phyloP scores from a whole-genome alignment of 148 eudicot genomes.

The Fagopyrum esculentum region DNA sequence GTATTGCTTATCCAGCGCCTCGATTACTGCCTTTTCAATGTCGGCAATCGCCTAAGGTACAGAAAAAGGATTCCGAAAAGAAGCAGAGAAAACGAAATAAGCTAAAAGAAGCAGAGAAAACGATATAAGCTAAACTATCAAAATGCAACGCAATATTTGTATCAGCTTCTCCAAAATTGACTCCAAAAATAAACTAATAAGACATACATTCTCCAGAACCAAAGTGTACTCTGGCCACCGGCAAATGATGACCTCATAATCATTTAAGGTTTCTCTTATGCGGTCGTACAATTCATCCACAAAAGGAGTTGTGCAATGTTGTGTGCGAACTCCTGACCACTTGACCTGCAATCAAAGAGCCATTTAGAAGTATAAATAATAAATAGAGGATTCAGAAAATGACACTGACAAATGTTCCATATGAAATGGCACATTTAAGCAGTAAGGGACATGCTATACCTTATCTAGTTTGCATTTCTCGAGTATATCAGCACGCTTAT shows the following conservation, averaged over 20 bases:
- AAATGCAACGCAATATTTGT: neutral
- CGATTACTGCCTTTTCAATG: slow-evolving; percentile 65
- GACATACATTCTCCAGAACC: slow-evolving; percentile 68
- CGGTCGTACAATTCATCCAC: slow-evolving; percentile 82
- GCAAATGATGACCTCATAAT: slow-evolving; percentile 76
- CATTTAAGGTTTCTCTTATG: slow-evolving; percentile 58
- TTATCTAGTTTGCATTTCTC: slow-evolving; percentile 84
- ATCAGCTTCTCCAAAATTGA: neutral
- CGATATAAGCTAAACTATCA: neutral
- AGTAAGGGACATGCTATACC: slow-evolving; percentile 27
- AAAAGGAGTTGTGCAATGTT: slow-evolving; percentile 78
- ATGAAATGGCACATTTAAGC: neutral
- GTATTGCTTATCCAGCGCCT: slow-evolving; percentile 79
- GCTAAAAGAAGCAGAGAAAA: neutral
- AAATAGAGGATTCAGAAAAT: neutral
- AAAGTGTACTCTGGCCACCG: slow-evolving; percentile 96
- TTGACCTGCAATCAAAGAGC: slow-evolving; percentile 42
- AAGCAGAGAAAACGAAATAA: neutral
- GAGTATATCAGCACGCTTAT: slow-evolving; percentile 76
- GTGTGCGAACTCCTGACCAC: slow-evolving; percentile 83
- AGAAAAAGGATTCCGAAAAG: neutral
- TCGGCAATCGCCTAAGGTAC: slow-evolving; percentile 60
- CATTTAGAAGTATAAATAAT: neutral
- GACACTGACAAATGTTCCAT: neutral
- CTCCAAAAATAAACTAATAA: neutral